Conservation (phyloP, 257 asterid genomes). For the Nicotiana tomentosiformis region DNA sequence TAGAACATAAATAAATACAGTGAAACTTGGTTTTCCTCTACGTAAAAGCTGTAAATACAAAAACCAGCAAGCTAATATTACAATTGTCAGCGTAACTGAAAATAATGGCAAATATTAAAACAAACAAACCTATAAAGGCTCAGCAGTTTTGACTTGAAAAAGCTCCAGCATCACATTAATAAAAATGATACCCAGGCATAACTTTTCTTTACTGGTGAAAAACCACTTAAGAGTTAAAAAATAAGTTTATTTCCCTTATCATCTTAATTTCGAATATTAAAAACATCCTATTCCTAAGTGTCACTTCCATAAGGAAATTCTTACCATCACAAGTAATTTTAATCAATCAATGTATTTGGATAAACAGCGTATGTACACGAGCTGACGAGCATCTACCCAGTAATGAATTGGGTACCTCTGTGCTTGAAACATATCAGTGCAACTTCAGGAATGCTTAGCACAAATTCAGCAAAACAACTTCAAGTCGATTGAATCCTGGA, state of each 20-base stretch:
- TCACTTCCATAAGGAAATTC: not conserved
- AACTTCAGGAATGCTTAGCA: not conserved
- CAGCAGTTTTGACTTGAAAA: not conserved
- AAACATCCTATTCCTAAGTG: not conserved
- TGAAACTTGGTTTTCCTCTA: not conserved
- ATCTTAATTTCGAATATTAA: not conserved
- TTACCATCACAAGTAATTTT: not conserved
- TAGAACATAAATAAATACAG: no score
- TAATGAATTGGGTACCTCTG: not conserved
- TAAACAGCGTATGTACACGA: not conserved
- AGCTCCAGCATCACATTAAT: no score
- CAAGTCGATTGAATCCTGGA: conserved; percentile 46
- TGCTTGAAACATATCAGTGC: not conserved
- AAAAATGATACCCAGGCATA: not conserved
- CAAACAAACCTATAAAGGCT: not conserved
- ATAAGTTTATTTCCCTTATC: not conserved
- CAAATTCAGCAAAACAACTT: not conserved
- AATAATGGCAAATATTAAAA: not conserved
- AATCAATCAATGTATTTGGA: not conserved
- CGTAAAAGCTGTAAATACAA: not conserved
- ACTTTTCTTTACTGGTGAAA: not conserved
- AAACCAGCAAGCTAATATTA: no score
- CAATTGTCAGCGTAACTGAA: not conserved
- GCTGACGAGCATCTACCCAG: not conserved
- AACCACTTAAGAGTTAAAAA: not conserved